Evolutionary conservation across 371 early-diverging fungal genomes (phyloP).

Genomic region (Saksenaea oblongispora): DNA sequence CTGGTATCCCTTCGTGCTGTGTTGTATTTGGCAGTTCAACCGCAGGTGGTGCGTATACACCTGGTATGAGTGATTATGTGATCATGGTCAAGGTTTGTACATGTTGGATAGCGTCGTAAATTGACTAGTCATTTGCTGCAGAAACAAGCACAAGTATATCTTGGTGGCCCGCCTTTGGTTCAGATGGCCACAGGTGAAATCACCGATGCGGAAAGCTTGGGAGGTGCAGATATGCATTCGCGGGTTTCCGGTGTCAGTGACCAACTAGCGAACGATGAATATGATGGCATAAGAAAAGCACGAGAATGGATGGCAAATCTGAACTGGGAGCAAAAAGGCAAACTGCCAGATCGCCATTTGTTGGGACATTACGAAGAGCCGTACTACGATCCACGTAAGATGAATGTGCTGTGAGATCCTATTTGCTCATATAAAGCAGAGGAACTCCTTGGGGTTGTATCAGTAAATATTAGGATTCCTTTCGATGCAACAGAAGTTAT

Average conservation of each 20-base stretch:
- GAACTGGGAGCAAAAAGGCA: constrained; percentile 64
- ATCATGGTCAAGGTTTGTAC: constrained; percentile 67
- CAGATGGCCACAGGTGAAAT: constrained; percentile 80
- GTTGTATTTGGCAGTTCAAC: constrained; percentile 81
- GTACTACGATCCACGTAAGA: constrained; percentile 47
- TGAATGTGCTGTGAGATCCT: no score
- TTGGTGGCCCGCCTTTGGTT: constrained; percentile 79
- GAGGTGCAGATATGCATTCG: constrained; percentile 80
- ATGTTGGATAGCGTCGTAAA: background rate
- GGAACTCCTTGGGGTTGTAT: constrained; percentile 67
- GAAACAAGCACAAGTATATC: constrained; percentile 74
- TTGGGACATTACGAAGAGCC: constrained; percentile 59
- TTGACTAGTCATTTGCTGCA: constrained; percentile 4
- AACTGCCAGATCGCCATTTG: constrained; percentile 54
- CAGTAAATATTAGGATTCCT: constrained; percentile 66
- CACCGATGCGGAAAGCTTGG: constrained; percentile 70
- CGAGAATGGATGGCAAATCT: constrained; percentile 68
- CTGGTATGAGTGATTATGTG: constrained; percentile 76
- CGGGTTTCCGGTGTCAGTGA: constrained; percentile 68
- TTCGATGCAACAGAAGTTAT: constrained; percentile 75
- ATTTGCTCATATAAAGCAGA: constrained; percentile 26
- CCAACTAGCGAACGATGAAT: constrained; percentile 66
- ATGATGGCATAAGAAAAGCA: constrained; percentile 65
- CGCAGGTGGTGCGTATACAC: constrained; percentile 78
- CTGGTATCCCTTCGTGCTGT: constrained; percentile 66